Base-by-base conservation (phyloP, 768 basidiomycete species). In the Suillus cothurnatus region DNA sequence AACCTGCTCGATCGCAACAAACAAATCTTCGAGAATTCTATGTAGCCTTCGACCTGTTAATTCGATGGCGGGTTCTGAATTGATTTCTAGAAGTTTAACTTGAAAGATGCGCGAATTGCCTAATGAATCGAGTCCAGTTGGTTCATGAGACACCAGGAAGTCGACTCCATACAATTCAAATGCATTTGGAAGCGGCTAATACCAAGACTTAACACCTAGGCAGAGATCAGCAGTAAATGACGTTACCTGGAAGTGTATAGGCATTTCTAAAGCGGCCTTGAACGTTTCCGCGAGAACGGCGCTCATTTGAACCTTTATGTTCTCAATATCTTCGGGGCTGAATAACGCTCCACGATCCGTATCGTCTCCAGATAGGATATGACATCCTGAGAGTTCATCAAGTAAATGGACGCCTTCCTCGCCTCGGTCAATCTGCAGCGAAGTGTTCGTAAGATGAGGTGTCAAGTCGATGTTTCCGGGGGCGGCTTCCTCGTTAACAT, bases 111-210 rank as follows among this genome's bases (percentile, higher is more conserved):
- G 63, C 15, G 56, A 23, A 1, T 55, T n/a, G 19, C 23, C 28
- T 41, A 14, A 41, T 7, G 39, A 41, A 6, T 64, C 65, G 1
- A 74, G 62, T 21, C 66, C 64, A 6, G 57, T 62, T 59, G 68
- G 68, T 58, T 67, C 70, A 71, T 85, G 85, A 61, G 83, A 84
- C 64, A 98, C 84, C 17, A 99, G 81, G 65, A 99, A 91, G 75
- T 99, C 97, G n/a, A 92, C 85, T 0, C 97, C 97, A 71, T 90
- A 99, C 19, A 99, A 85, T 74, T 99, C 97, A 72, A 98, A 99
- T 0, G 93, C 94, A 73, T 98, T 98, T 1, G 93, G 89, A 26
- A 95, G 74, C 2, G 92, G 85, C 93, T 97, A 73, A 45, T 32
- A 34, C 49, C 45, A 26, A 64, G 38, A 39, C 26, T 60, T 21